Evolutionary conservation across 2,329 filamentous ascomycete species (phyloP).

Genomic region (Penicillium sclerotiorum): DNA sequence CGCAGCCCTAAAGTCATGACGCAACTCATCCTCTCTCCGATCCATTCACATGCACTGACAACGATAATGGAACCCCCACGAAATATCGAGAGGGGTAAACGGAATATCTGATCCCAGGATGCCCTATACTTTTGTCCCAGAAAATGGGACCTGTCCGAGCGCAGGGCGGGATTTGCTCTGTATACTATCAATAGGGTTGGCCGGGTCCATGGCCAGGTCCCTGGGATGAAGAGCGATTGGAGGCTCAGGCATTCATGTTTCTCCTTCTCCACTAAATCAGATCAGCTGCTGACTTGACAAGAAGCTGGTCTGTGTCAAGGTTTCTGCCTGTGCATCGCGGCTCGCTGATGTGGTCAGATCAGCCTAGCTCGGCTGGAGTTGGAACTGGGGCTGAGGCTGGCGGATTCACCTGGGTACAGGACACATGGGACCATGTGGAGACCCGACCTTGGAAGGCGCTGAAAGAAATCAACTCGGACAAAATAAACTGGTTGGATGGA

Average conservation of each 20-base stretch:
- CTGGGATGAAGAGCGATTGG: not conserved
- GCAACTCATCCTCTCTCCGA: too few relatives aligned
- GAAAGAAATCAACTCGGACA: not conserved
- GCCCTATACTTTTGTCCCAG: not conserved
- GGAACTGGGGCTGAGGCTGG: not conserved
- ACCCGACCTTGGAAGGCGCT: too few relatives aligned
- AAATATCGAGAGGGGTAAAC: too few relatives aligned
- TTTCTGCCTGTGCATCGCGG: not conserved
- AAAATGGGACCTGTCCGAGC: not conserved
- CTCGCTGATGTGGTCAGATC: not conserved
- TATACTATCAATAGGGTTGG: not conserved
- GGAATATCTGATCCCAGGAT: not conserved
- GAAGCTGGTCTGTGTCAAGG: too few relatives aligned
- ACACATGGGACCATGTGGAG: too few relatives aligned
- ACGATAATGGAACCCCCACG: too few relatives aligned
- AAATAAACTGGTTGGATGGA: not conserved
- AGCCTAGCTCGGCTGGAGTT: not conserved
- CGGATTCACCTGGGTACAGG: not conserved
- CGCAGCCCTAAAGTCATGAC: too few relatives aligned
- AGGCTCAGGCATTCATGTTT: constrained; percentile 1
- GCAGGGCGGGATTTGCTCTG: not conserved
- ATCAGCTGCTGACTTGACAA: not conserved
- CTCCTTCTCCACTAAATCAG: not conserved
- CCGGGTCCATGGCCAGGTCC: constrained; percentile 3
- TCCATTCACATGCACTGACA: too few relatives aligned